Evolutionary conservation across 2,329 filamentous ascomycete genomes (phyloP).

Genomic region (Aspergillus bombycis): DNA sequence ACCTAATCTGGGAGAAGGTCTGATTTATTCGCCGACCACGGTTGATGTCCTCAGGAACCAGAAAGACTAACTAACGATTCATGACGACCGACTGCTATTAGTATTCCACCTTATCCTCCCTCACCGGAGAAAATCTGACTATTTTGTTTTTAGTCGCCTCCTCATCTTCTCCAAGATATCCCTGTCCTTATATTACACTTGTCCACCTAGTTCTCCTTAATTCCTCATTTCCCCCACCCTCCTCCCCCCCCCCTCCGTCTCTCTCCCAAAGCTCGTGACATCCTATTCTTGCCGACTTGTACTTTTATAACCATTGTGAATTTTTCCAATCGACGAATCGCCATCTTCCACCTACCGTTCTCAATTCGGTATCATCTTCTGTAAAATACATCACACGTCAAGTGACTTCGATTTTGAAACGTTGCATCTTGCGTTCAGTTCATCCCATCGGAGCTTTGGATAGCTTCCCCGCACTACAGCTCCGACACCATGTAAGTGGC

Average conservation of each 20-base stretch:
- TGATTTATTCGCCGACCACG: not conserved
- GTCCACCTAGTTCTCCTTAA: not conserved
- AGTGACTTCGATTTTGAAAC: not conserved
- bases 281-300: not conserved
- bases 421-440: not conserved
- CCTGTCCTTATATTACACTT: not conserved
- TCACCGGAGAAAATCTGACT: not conserved
- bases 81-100: not conserved
- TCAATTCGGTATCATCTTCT: not conserved
- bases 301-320: constrained; percentile 1
- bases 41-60: not conserved
- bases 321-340: not conserved
- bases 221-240: not conserved
- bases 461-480: constrained; percentile 23
- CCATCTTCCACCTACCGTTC: not conserved
- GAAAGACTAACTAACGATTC: not conserved
- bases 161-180: not conserved
- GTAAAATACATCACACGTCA: not conserved
- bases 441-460: constrained; percentile 6
- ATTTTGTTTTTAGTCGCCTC: not conserved
- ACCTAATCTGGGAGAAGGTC: not conserved
- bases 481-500: constrained; percentile 25
- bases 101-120: not conserved
- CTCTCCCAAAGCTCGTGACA: not conserved
- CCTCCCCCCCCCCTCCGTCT: not conserved